Conservation (phyloP, 352 stramenopile species). For the Pseudoperonospora humuli region DNA sequence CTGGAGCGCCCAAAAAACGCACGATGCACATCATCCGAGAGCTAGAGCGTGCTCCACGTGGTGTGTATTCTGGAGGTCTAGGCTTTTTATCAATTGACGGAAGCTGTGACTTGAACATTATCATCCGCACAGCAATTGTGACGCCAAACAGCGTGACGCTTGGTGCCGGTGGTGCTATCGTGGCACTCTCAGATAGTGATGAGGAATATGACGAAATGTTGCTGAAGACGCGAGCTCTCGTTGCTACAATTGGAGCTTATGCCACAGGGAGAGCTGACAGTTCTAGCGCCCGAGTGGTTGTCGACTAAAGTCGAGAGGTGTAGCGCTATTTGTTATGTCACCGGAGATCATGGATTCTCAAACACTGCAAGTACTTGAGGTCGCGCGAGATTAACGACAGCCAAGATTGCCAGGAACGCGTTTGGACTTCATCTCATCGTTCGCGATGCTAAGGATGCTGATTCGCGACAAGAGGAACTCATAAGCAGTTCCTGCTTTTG, state of each 20-base stretch:
- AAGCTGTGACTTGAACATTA: constrained; percentile 95
- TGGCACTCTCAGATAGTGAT: constrained; percentile 89
- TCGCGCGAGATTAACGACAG: too few relatives aligned
- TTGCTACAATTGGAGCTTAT: constrained; percentile 48
- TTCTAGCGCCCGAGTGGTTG: constrained; percentile 25
- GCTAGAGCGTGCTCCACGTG: constrained; percentile 83
- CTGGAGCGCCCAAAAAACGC: constrained; percentile 93
- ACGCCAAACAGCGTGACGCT: constrained; percentile 75
- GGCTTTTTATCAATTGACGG: constrained; percentile 95
- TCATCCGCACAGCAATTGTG: constrained; percentile 94
- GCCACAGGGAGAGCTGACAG: constrained; percentile 41
- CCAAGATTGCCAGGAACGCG: too few relatives aligned
- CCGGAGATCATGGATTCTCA: too few relatives aligned
- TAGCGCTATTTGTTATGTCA: too few relatives aligned
- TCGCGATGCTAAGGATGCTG: too few relatives aligned
- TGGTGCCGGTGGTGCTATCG: constrained; percentile 93
- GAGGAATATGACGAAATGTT: constrained; percentile 93
- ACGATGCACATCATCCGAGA: constrained; percentile 94
- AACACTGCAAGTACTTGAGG: too few relatives aligned
- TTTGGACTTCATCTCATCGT: too few relatives aligned
- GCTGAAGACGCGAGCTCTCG: constrained; percentile 78
- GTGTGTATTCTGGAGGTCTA: constrained; percentile 94
- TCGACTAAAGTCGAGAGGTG: constrained; percentile 8
- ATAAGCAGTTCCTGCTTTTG: too few relatives aligned
- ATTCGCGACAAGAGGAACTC: too few relatives aligned